Evolutionary conservation across 768 basidiomycete genomes (phyloP).

Genomic region (Suillus americanus): DNA sequence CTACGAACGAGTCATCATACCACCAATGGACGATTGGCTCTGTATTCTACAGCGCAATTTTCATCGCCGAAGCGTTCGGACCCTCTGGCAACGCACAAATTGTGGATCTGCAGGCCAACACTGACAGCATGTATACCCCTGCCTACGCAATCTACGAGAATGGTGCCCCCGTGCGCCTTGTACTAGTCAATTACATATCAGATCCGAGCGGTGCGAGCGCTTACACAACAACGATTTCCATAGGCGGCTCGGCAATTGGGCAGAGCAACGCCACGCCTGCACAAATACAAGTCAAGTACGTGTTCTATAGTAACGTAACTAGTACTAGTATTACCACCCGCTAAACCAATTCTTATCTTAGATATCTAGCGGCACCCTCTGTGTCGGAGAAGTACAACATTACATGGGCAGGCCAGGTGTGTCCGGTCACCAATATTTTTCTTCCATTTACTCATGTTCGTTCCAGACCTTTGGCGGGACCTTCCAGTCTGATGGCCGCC

Average conservation of each 20-base stretch:
- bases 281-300: slow-evolving; percentile 33
- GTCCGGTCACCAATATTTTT: neutral
- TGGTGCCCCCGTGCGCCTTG: slow-evolving; percentile 42
- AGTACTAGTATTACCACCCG: too few species aligned
- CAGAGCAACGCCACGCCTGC: slow-evolving; percentile 18
- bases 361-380: slow-evolving; percentile 36
- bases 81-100: slow-evolving; percentile 34
- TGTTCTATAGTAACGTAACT: neutral
- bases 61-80: slow-evolving; percentile 39
- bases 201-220: slow-evolving; percentile 41
- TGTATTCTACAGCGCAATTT: slow-evolving; percentile 39
- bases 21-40: slow-evolving; percentile 42
- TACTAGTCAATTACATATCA: slow-evolving; percentile 49
- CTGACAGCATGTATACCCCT: slow-evolving; percentile 32
- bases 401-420: slow-evolving; percentile 49
- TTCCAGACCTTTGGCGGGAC: slow-evolving; percentile 25
- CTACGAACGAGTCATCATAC: slow-evolving; percentile 37
- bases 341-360: slow-evolving; percentile 5
- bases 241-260: slow-evolving; percentile 25
- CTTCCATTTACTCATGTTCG: neutral
- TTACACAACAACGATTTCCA: slow-evolving; percentile 35
- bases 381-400: slow-evolving; percentile 45
- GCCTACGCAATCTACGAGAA: slow-evolving; percentile 72
- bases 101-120: slow-evolving; percentile 32
- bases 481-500: slow-evolving; percentile 28